phyloP scores from a whole-genome alignment of 1,284 basidiomycete species.

The Thelephora terrestris region DNA sequence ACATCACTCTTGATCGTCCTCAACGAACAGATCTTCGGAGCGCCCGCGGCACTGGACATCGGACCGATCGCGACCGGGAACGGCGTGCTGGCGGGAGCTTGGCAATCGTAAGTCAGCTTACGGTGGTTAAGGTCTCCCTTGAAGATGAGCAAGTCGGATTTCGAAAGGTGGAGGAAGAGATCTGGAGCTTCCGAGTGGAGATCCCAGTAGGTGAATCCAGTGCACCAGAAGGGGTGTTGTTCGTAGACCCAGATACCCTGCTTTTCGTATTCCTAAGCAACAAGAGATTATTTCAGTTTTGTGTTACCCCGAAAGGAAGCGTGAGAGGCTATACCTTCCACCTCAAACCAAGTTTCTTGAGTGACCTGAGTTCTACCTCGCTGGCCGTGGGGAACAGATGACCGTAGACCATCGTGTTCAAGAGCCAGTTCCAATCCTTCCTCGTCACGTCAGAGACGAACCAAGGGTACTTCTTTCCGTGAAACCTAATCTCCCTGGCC shows the following conservation, averaged over 20 bases:
- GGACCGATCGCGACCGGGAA: slow-evolving; percentile 44
- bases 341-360: slow-evolving; percentile 72
- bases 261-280: slow-evolving; percentile 73
- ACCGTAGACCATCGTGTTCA: slow-evolving; percentile 82
- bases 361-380: slow-evolving; percentile 74
- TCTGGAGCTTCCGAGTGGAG: slow-evolving; percentile 85
- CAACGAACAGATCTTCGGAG: slow-evolving; percentile 79
- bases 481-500: slow-evolving; percentile 82
- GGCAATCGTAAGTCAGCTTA: slow-evolving; percentile 83
- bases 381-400: slow-evolving; percentile 77
- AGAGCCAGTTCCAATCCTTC: slow-evolving; percentile 93
- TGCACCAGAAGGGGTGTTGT: slow-evolving; percentile 95
- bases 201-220: slow-evolving; percentile 94
- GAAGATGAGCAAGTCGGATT: slow-evolving; percentile 90
- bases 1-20: slow-evolving; percentile 87
- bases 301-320: not conserved
- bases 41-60: slow-evolving; percentile 82
- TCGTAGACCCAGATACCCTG: slow-evolving; percentile 90
- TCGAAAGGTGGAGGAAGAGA: slow-evolving; percentile 87
- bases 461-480: slow-evolving; percentile 86
- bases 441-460: slow-evolving; percentile 96
- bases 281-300: slow-evolving; percentile 2
- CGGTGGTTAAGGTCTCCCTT: slow-evolving; percentile 84
- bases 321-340: slow-evolving; percentile 63
- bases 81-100: slow-evolving; percentile 83